Base-by-base conservation (phyloP, 2,329 filamentous ascomycete species). In the Hyphodiscus sp. region DNA sequence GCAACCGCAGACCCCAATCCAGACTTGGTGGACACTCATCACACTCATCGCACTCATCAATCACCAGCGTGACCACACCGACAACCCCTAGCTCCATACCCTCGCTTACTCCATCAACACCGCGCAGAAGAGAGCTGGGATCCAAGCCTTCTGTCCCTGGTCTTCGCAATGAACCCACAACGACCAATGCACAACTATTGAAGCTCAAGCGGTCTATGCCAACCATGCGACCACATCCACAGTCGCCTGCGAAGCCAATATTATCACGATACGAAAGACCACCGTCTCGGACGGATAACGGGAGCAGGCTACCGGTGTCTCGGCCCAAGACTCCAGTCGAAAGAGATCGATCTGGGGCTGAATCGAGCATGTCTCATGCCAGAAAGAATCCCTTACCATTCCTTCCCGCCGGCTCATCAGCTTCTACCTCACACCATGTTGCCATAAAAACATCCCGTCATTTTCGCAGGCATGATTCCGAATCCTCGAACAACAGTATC, bases 391-490 rank as follows among this genome's bases (percentile, higher is more conserved):
- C 82, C 44, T 72, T 81, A 15, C 89, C 91, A 8, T 96, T 96
- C 66, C 71, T 95, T 45, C 88, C 91, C 29, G 86, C 89, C 43
- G 89, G 90, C 30, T 79, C 79, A 29, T 86, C 87, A 13, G 81
- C 81, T 57, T 79, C 81, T 20, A 87, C 90, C 67, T 89, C 88
- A 11, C 87, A 96, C 59, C 87, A 96, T 72, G 77, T 87, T 58
- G 81, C 80, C 47, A 77, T 87, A 43, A 95, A 91, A 71, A 76
- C 73, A 46, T 77, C 83, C 26, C 84, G 89, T 33, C 76, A 81
- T 41, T 85, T 91, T 66, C 83, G 90, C 45, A 87, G 92, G 45
- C 85, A 90, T 64, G 89, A 95, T 63, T 95, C 90, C 9, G 90
- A 95, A 63, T 80, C 82, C 61, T 79, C 82, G 62, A 70, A 67